Evolutionary conservation across 208 protist genomes (phyloP), one percentile per base, ranked within the genome.

Genomic region (Acanthamoeba lenticulata): DNA sequence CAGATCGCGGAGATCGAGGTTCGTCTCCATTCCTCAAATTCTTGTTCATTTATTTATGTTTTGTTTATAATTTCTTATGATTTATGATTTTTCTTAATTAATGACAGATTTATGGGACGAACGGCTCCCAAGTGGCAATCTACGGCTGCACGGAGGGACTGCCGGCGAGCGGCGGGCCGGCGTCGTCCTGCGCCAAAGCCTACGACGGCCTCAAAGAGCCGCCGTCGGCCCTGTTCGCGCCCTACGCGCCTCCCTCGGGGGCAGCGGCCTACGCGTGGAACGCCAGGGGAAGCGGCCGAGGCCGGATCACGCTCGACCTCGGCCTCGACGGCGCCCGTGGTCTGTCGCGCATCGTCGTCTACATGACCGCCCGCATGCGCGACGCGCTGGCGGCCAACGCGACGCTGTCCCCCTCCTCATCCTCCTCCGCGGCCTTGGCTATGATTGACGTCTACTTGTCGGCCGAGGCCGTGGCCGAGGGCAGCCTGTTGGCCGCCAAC

Each of bases 1-100:
- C 74, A 85, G 40, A 85, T 85, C 7, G 74, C 74, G 19, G 74
- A 85, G 29, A 85, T 85, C 17, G 74, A 85, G 44, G 74, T 85
- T 74, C 65, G 52, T 15, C 0, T 3, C 0, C 52, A 15, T 5
- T 1, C 52, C 19, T 24, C 6, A 60, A 52, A 15, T 15, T 5
- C 45, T 52, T 52, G 45, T 52, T 52, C n/a, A 15, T 52, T 19
- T 52, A 52, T 19, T 52, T 19, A 19, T 52, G 15, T 15, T 52
- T 19, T 52, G 5, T 52, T 52, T 52, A 52, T 52, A 52, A 19
- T 52, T 15, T 19, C 5, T 29, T 5, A 69, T 29, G 6, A 36
- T 29, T 21, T 21, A 5, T 69, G 60, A 27, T 69, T 13, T n/a
- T 32, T n/a, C 21, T 34, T 5, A 32, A 38, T 29, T 40, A 11